Conservation (phyloP, 1,139 yeast species). For the Suhomyces bribrorum region DNA sequence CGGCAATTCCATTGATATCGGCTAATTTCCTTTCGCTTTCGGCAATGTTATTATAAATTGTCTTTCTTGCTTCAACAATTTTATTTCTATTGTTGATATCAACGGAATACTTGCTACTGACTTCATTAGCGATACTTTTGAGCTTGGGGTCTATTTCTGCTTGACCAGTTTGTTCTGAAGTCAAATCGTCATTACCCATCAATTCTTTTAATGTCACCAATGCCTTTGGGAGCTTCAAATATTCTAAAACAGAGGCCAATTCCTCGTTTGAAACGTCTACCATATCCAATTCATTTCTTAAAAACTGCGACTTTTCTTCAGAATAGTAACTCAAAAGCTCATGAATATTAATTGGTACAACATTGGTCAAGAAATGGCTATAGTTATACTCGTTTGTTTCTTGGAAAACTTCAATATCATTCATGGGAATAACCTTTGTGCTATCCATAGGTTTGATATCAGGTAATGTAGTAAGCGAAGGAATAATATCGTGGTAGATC, state of each 20-base stretch:
- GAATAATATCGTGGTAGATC: conserved; percentile 78
- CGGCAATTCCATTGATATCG: conserved; percentile 6
- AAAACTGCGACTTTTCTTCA: conserved; percentile 79
- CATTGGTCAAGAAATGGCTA: conserved; percentile 64
- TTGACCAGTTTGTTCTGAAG: conserved; percentile 1
- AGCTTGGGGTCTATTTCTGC: conserved; percentile 20
- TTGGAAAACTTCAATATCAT: conserved; percentile 33
- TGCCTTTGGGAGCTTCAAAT: conserved; percentile 71
- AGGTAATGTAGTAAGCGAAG: conserved; percentile 57
- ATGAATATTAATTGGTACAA: conserved; percentile 84
- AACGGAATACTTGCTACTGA: conserved; percentile 22
- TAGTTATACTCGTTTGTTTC: conserved; percentile 58
- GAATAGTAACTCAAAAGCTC: conserved; percentile 85
- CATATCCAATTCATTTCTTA: conserved; percentile 74
- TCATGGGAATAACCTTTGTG: conserved; percentile 62
- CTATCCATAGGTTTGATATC: conserved; percentile 75
- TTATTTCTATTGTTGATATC: conserved; percentile 28
- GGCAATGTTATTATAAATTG: conserved; percentile 41
- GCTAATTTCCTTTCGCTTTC: conserved; percentile 35
- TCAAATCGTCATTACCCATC: conserved; percentile 13
- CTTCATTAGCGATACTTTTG: conserved; percentile 28
- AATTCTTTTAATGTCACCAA: conserved; percentile 55
- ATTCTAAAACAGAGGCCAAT: conserved; percentile 74
- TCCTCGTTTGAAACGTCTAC: conserved; percentile 82
- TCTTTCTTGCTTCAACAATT: conserved; percentile 35